phyloP scores from a whole-genome alignment of 2,329 filamentous ascomycete species.

The Sporothrix variecibatus region DNA sequence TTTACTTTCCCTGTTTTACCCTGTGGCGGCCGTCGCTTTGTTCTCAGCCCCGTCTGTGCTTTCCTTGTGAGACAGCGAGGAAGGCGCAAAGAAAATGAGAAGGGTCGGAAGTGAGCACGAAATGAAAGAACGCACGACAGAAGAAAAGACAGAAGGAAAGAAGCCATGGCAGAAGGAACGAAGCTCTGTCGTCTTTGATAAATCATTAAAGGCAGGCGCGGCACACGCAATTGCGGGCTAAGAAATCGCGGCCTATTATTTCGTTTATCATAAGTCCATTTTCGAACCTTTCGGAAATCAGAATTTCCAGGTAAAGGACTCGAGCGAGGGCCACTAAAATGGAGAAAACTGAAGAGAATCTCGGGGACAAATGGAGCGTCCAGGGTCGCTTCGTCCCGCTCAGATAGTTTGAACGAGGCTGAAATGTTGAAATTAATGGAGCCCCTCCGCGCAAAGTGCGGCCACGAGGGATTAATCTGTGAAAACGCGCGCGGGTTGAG shows the following conservation, averaged over 20 bases:
- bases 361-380: neutral
- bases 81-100: neutral
- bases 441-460: neutral
- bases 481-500: neutral
- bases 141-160: neutral
- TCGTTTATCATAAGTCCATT: neutral
- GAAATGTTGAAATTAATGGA: neutral
- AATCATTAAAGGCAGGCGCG: neutral
- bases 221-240: neutral
- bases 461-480: constrained; percentile 21
- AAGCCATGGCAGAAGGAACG: neutral
- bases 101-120: neutral
- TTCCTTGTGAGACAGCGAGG: constrained; percentile 4
- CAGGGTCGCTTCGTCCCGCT: constrained; percentile 4
- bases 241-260: neutral
- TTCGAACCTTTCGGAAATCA: neutral
- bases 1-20: constrained; percentile 8
- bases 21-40: neutral
- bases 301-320: neutral
- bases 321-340: neutral
- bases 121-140: neutral
- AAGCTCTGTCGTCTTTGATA: neutral
- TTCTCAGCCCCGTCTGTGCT: constrained; percentile 16
- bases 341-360: neutral
- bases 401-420: constrained; percentile 1